Evolutionary conservation across 2,329 filamentous ascomycete genomes (phyloP).

Genomic region (Neonectria coccinea): DNA sequence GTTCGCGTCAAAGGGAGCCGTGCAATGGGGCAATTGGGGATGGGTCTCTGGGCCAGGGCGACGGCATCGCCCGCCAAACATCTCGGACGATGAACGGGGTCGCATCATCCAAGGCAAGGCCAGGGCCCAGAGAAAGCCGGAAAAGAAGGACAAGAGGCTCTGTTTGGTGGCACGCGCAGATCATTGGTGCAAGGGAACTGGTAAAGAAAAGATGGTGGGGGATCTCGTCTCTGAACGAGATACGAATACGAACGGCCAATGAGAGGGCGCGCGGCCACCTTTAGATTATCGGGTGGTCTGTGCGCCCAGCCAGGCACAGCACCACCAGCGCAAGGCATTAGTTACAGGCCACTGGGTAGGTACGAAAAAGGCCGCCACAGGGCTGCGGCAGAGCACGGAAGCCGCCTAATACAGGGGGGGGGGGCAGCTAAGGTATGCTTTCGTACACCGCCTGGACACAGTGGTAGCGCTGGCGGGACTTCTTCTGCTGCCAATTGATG

Average conservation of each 20-base stretch:
- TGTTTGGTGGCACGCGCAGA: not conserved
- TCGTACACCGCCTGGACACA: conserved; percentile 18
- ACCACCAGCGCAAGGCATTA: not conserved
- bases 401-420: conserved; percentile 1
- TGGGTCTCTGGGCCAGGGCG: conserved; percentile 1
- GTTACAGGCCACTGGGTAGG: no score
- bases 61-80: conserved; percentile 21
- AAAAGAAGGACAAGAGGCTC: conserved; percentile 8
- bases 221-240: conserved; percentile 20
- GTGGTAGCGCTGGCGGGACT: not conserved
- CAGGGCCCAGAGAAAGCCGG: no score
- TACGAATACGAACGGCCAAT: conserved; percentile 30
- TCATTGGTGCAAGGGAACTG: not conserved
- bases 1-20: conserved; percentile 9
- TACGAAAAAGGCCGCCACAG: not conserved
- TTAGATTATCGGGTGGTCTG: conserved; percentile 13
- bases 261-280: not conserved
- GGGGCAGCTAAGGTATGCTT: not conserved
- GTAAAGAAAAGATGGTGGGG: conserved; percentile 13
- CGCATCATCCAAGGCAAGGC: conserved; percentile 6
- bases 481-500: not conserved
- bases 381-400: conserved; percentile 21
- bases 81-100: conserved; percentile 19
- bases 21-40: not conserved
- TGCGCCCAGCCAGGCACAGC: conserved; percentile 21